These are phyloP conservation scores for Penicillium subrubescens DNA, from an alignment of 495 filamentous ascomycete species.

Conservation along the genomic window DNA sequence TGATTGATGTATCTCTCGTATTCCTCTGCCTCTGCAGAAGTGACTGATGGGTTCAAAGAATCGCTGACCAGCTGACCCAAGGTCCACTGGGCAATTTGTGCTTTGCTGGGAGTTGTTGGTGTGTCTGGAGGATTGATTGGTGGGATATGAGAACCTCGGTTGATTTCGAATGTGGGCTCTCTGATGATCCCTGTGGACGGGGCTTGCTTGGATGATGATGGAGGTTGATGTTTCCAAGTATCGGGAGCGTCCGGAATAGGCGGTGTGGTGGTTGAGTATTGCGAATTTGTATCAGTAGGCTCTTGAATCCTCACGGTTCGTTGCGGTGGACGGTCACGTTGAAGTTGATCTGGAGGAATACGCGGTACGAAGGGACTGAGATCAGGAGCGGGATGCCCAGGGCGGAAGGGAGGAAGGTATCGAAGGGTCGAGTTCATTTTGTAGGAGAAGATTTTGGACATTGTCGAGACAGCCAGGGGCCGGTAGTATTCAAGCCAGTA, in stretches of 20 bases:
- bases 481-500: slow-evolving; percentile 99
- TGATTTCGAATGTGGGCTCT: slow-evolving; percentile 33
- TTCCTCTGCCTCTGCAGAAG: slow-evolving; percentile 72
- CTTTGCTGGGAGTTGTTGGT: slow-evolving; percentile 52
- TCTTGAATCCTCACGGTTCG: slow-evolving; percentile 51
- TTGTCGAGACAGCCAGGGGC: slow-evolving; percentile 79
- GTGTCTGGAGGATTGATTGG: slow-evolving; percentile 29
- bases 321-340: slow-evolving; percentile 42
- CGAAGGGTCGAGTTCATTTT: slow-evolving; percentile 85
- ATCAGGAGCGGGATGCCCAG: slow-evolving; percentile 70
- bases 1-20: slow-evolving; percentile 91
- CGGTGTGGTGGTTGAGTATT: slow-evolving; percentile 5
- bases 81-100: slow-evolving; percentile 77
- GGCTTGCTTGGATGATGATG: slow-evolving; percentile 34
- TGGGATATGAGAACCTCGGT: slow-evolving; percentile 22
- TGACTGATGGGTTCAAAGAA: slow-evolving; percentile 78
- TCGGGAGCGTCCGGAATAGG: slow-evolving; percentile 15
- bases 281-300: slow-evolving; percentile 24
- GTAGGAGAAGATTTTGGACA: slow-evolving; percentile 85
- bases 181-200: slow-evolving; percentile 48
- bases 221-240: slow-evolving; percentile 33
- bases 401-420: slow-evolving; percentile 70
- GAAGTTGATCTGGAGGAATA: slow-evolving; percentile 43
- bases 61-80: slow-evolving; percentile 80
- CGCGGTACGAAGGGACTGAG: slow-evolving; percentile 82